Conservation (phyloP, 306 rosid genomes). For the Prunus mira region DNA sequence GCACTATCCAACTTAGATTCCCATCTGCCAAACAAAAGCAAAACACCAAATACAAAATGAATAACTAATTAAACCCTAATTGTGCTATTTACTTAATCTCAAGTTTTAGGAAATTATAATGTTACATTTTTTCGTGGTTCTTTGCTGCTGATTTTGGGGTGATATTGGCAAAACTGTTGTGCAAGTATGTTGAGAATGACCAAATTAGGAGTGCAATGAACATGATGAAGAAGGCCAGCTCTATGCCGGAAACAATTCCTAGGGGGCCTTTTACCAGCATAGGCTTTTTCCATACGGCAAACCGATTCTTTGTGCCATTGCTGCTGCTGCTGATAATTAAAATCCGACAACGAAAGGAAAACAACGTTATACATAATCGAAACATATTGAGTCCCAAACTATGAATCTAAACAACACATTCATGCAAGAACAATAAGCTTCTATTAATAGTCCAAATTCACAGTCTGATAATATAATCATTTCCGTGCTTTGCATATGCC, state of each 20-base stretch:
- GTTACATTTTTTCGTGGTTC: slow-evolving; percentile 50
- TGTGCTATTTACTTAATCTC: neutral
- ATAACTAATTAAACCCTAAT: neutral
- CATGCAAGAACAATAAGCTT: no score
- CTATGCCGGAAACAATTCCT: slow-evolving; percentile 70
- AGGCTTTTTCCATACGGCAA: slow-evolving; percentile 45
- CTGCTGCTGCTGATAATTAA: slow-evolving; percentile 7
- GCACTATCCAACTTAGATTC: slow-evolving; percentile 37
- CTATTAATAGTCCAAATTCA: neutral
- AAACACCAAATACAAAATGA: slow-evolving; percentile 5
- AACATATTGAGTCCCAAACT: no score
- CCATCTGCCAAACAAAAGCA: slow-evolving; percentile 52
- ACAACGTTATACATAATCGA: neutral
- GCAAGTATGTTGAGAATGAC: slow-evolving; percentile 43
- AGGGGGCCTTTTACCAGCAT: slow-evolving; percentile 68
- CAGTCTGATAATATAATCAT: neutral
- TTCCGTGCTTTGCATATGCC: neutral
- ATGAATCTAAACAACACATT: no score
- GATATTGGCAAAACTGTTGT: slow-evolving; percentile 29
- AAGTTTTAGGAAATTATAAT: neutral
- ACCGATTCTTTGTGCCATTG: slow-evolving; percentile 10
- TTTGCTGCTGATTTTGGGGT: slow-evolving; percentile 37
- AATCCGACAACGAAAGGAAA: neutral
- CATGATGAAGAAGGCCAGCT: slow-evolving; percentile 54
- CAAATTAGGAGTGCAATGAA: slow-evolving; percentile 64